Evolutionary conservation across 768 basidiomycete genomes (phyloP), one percentile per base, ranked within the genome.

Genomic region (Mycena kentingensis): DNA sequence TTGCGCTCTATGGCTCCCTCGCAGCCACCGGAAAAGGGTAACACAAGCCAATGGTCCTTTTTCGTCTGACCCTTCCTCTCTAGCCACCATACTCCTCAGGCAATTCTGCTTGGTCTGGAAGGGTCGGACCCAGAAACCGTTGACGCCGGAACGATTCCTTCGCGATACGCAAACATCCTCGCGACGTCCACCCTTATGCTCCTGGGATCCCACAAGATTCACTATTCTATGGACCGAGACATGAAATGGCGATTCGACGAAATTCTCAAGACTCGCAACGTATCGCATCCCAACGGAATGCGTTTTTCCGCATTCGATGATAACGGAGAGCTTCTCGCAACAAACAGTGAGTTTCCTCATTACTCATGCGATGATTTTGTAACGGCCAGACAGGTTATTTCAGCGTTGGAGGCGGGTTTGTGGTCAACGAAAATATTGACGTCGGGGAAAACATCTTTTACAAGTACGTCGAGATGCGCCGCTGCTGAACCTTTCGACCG

Each of bases 391-490:
- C n/a, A n/a, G n/a, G 94, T 65, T 98, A 96, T 63, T 97, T 91
- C 65, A 92, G 89, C 49, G 93, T 97, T 43, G 93, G 93, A 2
- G 93, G 93, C 37, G 93, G 93, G 2, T 97, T 96, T 65, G 93
- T 96, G 3, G 93, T 97, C 22, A 97, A 97, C 62, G 90, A 94
- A 34, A 90, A 93, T 67, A 97, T 93, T 2, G 88, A 94, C 77
- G 91, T 86, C 49, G 93, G 93, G 60, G 95, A 98, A 72, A 98
- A 98, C 65, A 65, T 97, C 55, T 98, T 91, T 67, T 98, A 97
- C 77, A 93, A 92, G 69, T 42, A n/a, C 10, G 41, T 42, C 19
- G 31, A 10, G 12, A 24, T 24, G 5, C 19, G 25, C 21, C 19
- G 10, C 8, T 12, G 7, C 11, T 13, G 41, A 25, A 24, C 22